Evolutionary conservation across 352 stramenopile genomes (phyloP).

Genomic region (Poterioochromonas sp.): DNA sequence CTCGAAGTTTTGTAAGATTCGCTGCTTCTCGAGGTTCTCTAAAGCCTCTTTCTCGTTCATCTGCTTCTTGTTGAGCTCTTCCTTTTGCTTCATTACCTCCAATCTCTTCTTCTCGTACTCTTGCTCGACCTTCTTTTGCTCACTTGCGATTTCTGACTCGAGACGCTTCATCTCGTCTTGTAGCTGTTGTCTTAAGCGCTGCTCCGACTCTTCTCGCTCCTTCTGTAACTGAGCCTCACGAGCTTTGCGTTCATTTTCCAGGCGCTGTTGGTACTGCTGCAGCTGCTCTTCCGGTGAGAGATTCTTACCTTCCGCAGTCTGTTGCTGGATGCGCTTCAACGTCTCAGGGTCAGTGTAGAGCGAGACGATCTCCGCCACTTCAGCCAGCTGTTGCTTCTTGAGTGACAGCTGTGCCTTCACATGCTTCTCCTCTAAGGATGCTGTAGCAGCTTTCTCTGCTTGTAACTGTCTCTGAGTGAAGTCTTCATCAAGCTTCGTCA

Average conservation of each 20-base stretch:
- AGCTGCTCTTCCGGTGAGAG: slow-evolving; percentile 20
- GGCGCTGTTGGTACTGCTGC: not conserved
- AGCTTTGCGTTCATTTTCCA: slow-evolving; percentile 1
- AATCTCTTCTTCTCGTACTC: slow-evolving; percentile 15
- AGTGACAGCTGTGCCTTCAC: slow-evolving; percentile 6
- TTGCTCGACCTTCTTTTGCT: not conserved
- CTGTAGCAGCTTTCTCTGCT: not conserved
- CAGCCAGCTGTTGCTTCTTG: not conserved
- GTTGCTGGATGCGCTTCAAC: not conserved
- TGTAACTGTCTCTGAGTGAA: slow-evolving; percentile 1
- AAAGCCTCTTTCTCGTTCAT: not conserved
- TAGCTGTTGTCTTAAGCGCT: not conserved
- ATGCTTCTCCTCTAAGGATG: not conserved
- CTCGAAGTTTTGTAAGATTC: slow-evolving; percentile 28
- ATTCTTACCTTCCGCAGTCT: not conserved
- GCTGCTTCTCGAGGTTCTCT: not conserved
- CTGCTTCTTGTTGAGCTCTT: slow-evolving; percentile 28
- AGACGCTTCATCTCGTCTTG: slow-evolving; percentile 27
- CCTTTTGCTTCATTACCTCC: slow-evolving; percentile 17
- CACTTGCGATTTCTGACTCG: not conserved
- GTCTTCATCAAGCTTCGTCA: slow-evolving; percentile 10
- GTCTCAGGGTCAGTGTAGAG: slow-evolving; percentile 11
- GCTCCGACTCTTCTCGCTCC: slow-evolving; percentile 18
- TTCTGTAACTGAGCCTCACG: not conserved
- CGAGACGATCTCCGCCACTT: not conserved